A percentile compares a stretch with the other conserved stretches of the same genome.
Evolutionary conservation across 2,329 filamentous ascomycete genomes (phyloP).

Genomic region (Aspergillus novofumigatus): DNA sequence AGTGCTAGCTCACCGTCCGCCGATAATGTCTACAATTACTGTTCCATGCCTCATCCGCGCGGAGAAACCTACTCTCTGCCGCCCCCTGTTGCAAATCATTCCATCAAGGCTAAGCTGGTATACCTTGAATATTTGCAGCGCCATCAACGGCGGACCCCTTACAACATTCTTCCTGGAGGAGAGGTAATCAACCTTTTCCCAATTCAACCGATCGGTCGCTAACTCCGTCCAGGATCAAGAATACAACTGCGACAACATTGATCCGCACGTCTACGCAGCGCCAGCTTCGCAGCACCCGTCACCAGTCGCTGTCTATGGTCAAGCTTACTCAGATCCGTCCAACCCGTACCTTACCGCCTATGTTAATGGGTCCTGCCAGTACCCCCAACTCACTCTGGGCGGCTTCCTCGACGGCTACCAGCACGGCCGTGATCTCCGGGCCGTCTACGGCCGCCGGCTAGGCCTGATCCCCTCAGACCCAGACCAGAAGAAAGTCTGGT

Average conservation of each 20-base stretch:
- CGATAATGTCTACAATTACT: constrained; percentile 37
- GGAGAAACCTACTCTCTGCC: constrained; percentile 29
- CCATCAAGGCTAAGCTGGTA: constrained; percentile 28
- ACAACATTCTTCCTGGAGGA: constrained; percentile 37
- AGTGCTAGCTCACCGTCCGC: constrained; percentile 14
- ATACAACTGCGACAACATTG: constrained; percentile 37
- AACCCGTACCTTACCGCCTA: constrained; percentile 31
- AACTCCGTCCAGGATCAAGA: constrained; percentile 26
- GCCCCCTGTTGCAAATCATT: constrained; percentile 21
- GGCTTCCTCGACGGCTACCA: constrained; percentile 36
- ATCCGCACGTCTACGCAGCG: constrained; percentile 34
- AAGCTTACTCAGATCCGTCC: constrained; percentile 33
- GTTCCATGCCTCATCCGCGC: constrained; percentile 39
- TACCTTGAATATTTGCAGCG: constrained; percentile 39
- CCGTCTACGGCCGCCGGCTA: constrained; percentile 31
- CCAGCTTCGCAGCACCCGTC: constrained; percentile 14
- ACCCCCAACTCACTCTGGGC: constrained; percentile 37
- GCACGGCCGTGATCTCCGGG: constrained; percentile 34
- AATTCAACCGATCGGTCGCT: neutral
- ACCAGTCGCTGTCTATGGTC: constrained; percentile 31
- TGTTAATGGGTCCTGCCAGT: constrained; percentile 37
- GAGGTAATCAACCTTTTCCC: constrained; percentile 22
- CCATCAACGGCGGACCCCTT: constrained; percentile 37
- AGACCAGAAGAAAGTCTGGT: constrained; percentile 26
- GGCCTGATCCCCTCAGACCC: constrained; percentile 28